Evolutionary conservation across 2,329 filamentous ascomycete species (phyloP), one percentile per base, ranked within the genome.

Genomic region (Pseudogymnoascus sp.): DNA sequence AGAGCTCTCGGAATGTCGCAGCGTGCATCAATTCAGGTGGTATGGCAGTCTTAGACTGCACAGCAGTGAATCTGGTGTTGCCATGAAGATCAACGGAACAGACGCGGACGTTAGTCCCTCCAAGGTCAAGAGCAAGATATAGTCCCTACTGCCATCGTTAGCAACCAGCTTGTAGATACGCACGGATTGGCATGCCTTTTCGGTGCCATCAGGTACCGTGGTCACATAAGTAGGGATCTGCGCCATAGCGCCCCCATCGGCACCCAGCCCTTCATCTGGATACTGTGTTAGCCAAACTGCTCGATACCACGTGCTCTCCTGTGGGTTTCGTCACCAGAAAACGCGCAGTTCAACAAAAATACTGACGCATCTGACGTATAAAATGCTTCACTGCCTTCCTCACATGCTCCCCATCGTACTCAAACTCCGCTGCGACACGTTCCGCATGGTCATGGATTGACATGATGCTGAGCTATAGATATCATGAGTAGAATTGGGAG

Each of bases 161-260:
- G 26, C 26, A 33, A 52, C 23, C 3, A 45, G 28, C 26, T 19
- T 52, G 45, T 30, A 23, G 45, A 19, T 52, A 28, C n/a, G 26
- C 9, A n/a, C 23, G 34, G 37, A 9, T 26, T 35, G 19, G 19
- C 67, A 68, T 76, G 92, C 91, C 86, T 96, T 95, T 76, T 99
- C 94, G 3, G 92, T 96, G 68, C 94, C 94, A 81, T 97, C 94
- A 71, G 94, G 94, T 26, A 97, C 92, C 34, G 84, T 87, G 1
- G 94, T 97, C 66, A 99, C 92, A 74, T 96, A 99, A 39, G 92
- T 96, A 6, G 94, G 94, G 69, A 99, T 97, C 77, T 97, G 94
- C 76, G 89, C 92, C 77, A 99, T 76, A 67, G 87, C 91, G 30
- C 89, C 86, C 63, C 86, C 86, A 67, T 92, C 84, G 68, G 86